Percentiles rank a stretch among this genome's conserved stretches.
Conservation (phyloP, 169 alveolate genomes). For the Plasmodium chabaudi region DNA sequence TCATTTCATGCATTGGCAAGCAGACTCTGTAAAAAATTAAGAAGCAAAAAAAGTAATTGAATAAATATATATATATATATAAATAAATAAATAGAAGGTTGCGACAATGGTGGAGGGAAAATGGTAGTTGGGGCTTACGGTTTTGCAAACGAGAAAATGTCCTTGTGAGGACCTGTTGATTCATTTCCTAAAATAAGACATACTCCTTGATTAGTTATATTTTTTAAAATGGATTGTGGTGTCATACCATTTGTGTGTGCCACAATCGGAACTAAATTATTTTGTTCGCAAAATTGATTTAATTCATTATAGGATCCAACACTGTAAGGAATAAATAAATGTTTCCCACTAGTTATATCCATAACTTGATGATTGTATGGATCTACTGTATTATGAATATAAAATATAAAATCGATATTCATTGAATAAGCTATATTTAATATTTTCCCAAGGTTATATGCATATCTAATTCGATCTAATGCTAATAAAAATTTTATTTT, state of each 20-base stretch:
- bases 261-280: slow-evolving; percentile 82
- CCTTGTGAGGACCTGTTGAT: slow-evolving; percentile 72
- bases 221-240: slow-evolving; percentile 19
- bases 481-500: slow-evolving; percentile 78
- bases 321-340: slow-evolving; percentile 79
- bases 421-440: slow-evolving; percentile 80
- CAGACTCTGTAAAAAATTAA: slow-evolving; percentile 75
- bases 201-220: slow-evolving; percentile 24
- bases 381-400: slow-evolving; percentile 82
- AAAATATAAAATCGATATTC: slow-evolving; percentile 80
- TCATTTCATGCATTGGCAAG: slow-evolving; percentile 85
- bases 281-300: slow-evolving; percentile 77
- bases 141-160: slow-evolving; percentile 41
- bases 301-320: slow-evolving; percentile 78
- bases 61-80: no score
- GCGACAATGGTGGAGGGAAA: not conserved
- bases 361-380: slow-evolving; percentile 85
- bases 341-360: slow-evolving; percentile 83
- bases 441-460: slow-evolving; percentile 83
- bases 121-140: slow-evolving; percentile 39
- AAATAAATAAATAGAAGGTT: not conserved
- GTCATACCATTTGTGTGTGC: slow-evolving; percentile 82
- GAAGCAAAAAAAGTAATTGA: not conserved
- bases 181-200: slow-evolving; percentile 71
- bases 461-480: slow-evolving; percentile 82